Evolutionary conservation across 768 basidiomycete genomes (phyloP), one percentile per base, ranked within the genome.

Genomic region (Chiua virens): DNA sequence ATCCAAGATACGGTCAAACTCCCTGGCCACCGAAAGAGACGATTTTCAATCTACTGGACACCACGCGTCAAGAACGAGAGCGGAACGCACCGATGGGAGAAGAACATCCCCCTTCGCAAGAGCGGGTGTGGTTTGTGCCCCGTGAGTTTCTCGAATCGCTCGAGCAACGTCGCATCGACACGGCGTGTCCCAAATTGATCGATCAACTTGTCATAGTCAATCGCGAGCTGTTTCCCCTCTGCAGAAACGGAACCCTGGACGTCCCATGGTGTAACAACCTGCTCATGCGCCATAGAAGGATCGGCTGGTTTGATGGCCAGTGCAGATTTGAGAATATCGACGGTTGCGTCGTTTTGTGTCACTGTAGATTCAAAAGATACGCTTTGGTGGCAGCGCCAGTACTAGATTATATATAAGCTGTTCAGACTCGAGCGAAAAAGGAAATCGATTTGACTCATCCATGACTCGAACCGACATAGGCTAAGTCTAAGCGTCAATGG

Each of bases 231-330:
- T 63, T 89, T 87, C 49, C 97, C 97, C 61, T 97, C 92, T 20
- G 73, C 79, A 6, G 89, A 82, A 10, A 97, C 87, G 25, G 84
- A 86, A 45, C 96, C 97, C 59, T 96, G 88, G 8, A 98, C 97
- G 58, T 98, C 93, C 91, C 97, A 99, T 15, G 97, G 97, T 1
- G 97, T 98, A 40, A 99, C 86, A 47, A 93, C 78, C 68, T 98
- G 95, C 17, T 79, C 83, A 46, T 79, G 76, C 0, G 65, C 59
- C 9, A 53, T 42, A 4, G 68, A 46, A 0, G 64, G 61, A 40
- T 66, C 56, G 11, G 60, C 67, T 22, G 73, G 69, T 42, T 72
- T 71, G 47, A 70, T 54, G 22, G 20, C 42, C 45, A 49, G 41
- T 43, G 75, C 78, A 45, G 53, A 11, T 34, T 36, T 18, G 11